Base-by-base conservation (phyloP, 2,329 filamentous ascomycete species). In the Onygenales sp. region DNA sequence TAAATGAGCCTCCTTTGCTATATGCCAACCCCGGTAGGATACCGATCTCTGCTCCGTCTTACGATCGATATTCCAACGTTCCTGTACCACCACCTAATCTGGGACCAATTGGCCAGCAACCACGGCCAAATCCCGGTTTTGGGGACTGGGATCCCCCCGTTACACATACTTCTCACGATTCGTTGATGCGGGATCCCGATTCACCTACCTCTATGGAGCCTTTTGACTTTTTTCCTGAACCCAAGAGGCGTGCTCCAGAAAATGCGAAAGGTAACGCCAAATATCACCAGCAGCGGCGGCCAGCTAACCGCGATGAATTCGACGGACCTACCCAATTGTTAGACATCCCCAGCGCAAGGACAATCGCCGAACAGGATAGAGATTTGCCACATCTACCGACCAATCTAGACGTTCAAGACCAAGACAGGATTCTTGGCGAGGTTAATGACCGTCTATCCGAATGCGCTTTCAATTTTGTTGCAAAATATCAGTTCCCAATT, bases 401-500 rank as follows among this genome's bases (percentile, higher is more conserved):
- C 63, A 88, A 90, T 67, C 79, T 94, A 49, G 80, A 87, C 63
- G 84, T 88, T 52, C 84, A 89, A 70, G 88, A 94, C 70, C 88
- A 94, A 75, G 88, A 93, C 72, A 81, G 80, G 64, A 87, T 94
- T 61, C 76, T 93, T 54, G 82, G 81, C 53, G 81, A 85, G 69
- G 87, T 93, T 69, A 93, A 93, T 73, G 87, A 92, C 70, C 81
- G 88, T 57, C 77, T 94, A 45, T 90, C 88, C 27, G 86, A 87
- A 68, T 93, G 88, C 68, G 88, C 88, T 34, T 94, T 86, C 76
- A 87, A 94, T 71, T 94, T 94, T 70, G 85, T 94, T 63, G 88
- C 88, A 62, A 90, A 89, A 70, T 93, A 93, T 68, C 88, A 92
- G 70, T 94, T 94, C 66, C 88, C 88, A 10, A 90, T 94, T 61